Conservation (phyloP, 139 green algal species). For the Chlorella sorokiniana region DNA sequence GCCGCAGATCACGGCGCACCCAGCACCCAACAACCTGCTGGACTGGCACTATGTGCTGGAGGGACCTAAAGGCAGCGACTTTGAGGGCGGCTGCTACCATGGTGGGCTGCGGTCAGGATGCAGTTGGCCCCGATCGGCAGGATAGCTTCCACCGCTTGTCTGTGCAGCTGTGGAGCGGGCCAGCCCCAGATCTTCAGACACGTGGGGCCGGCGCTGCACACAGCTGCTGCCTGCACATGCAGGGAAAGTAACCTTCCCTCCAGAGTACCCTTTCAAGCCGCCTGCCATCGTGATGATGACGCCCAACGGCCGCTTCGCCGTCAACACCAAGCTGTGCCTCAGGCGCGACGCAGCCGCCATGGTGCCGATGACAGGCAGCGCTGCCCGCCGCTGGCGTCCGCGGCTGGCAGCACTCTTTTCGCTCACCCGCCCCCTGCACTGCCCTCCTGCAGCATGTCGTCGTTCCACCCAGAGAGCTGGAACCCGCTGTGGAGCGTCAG, state of each 20-base stretch:
- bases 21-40: constrained; percentile 75
- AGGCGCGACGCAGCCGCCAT: not conserved
- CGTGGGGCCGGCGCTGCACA: not conserved
- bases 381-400: too few relatives aligned
- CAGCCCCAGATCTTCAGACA: too few relatives aligned
- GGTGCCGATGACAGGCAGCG: not conserved
- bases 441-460: constrained; percentile 10
- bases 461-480: constrained; percentile 20
- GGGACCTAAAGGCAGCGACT: constrained; percentile 21
- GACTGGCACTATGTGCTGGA: constrained; percentile 86
- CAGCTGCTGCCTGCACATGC: not conserved
- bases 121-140: not conserved
- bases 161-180: not conserved
- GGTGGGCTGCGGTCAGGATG: too few relatives aligned
- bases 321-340: constrained; percentile 86
- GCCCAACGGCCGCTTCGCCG: constrained; percentile 77
- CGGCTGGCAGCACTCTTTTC: not conserved
- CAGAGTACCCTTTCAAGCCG: constrained; percentile 67
- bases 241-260: constrained; percentile 46
- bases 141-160: not conserved
- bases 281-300: constrained; percentile 76
- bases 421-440: not conserved
- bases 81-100: constrained; percentile 79
- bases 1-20: constrained; percentile 76
- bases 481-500: constrained; percentile 57